Conservation (phyloP, 768 basidiomycete species). For the Trametes meyenii region DNA sequence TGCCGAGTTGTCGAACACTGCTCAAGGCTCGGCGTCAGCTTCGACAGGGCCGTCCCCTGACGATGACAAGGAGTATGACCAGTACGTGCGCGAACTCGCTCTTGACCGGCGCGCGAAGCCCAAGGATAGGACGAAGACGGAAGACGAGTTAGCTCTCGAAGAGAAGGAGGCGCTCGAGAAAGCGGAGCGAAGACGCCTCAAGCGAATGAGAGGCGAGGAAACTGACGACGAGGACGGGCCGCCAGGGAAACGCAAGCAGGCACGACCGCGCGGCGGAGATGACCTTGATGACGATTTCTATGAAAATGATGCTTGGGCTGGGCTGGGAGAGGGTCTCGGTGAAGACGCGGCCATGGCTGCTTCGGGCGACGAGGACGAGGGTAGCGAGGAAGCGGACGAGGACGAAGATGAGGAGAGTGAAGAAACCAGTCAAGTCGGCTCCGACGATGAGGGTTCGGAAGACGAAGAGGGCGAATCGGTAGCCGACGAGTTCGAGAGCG, state of each 20-base stretch:
- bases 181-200: constrained; percentile 75
- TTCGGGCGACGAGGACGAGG: constrained; percentile 45
- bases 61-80: constrained; percentile 80
- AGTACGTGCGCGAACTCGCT: constrained; percentile 87
- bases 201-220: constrained; percentile 83
- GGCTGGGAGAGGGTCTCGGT: constrained; percentile 39
- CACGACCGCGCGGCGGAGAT: constrained; percentile 68
- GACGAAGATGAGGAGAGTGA: constrained; percentile 37
- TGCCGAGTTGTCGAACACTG: background rate
- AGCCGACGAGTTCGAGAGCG: constrained; percentile 39
- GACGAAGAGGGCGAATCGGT: constrained; percentile 42
- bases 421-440: constrained; percentile 34
- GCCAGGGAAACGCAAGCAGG: constrained; percentile 50
- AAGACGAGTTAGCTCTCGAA: constrained; percentile 89
- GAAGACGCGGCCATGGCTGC: constrained; percentile 42
- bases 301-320: constrained; percentile 30
- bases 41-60: constrained; percentile 10
- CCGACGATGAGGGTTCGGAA: constrained; percentile 32
- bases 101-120: constrained; percentile 94
- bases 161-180: constrained; percentile 86
- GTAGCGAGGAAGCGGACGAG: constrained; percentile 33
- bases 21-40: background rate
- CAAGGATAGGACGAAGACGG: constrained; percentile 94
- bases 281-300: constrained; percentile 89
- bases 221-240: constrained; percentile 66